These are phyloP conservation scores for Penicillium digitatum DNA, from an alignment of 2,329 filamentous ascomycete genomes.

Conservation along the genomic window DNA sequence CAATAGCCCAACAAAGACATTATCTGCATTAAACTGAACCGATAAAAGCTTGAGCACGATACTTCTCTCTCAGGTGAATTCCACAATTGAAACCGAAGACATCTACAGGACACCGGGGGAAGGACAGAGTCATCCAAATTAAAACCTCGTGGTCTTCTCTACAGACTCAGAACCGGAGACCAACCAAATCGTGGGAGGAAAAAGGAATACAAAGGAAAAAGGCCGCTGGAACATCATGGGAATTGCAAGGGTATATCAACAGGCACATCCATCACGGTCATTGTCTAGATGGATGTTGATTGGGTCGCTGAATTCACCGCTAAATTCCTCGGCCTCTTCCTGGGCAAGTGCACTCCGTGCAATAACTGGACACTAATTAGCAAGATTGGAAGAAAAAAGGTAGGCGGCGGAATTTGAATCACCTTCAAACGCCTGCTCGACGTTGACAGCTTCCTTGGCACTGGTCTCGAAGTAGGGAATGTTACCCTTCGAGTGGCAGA, in stretches of 20 bases:
- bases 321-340: slow-evolving; percentile 97
- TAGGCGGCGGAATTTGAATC: slow-evolving; percentile 18
- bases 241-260: slow-evolving; percentile 53
- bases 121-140: slow-evolving; percentile 4
- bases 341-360: slow-evolving; percentile 91
- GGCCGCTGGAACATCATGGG: slow-evolving; percentile 28
- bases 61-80: not conserved
- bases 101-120: slow-evolving; percentile 15
- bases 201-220: slow-evolving; percentile 15
- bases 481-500: slow-evolving; percentile 94
- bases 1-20: not conserved
- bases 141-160: slow-evolving; percentile 13
- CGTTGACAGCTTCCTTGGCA: slow-evolving; percentile 97
- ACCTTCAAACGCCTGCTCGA: slow-evolving; percentile 82
- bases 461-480: slow-evolving; percentile 99
- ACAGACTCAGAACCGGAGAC: slow-evolving; percentile 11
- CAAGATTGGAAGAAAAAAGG: not conserved
- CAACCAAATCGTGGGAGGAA: slow-evolving; percentile 10
- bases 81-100: not conserved
- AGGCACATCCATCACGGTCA: slow-evolving; percentile 87
- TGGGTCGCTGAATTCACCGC: slow-evolving; percentile 92
- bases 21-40: not conserved
- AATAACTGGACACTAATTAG: slow-evolving; percentile 65
- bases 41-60: not conserved
- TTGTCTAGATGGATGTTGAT: slow-evolving; percentile 98